phyloP scores from a whole-genome alignment of 768 basidiomycete species.

The Podaxis sp. region DNA sequence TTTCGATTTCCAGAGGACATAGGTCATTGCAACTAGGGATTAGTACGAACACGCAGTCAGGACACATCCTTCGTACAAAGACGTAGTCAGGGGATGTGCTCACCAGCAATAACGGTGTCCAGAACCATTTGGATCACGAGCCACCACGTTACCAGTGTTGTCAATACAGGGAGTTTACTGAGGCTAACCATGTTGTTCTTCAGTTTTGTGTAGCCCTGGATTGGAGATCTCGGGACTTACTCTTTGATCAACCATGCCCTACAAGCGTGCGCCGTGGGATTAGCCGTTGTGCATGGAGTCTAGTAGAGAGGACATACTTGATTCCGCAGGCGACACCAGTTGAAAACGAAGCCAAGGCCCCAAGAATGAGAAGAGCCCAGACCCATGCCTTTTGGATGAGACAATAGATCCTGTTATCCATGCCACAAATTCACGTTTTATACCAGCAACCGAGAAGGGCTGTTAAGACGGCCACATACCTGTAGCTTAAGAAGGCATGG shows the following conservation, averaged over 20 bases:
- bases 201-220: background rate
- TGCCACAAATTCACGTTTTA: background rate
- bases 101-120: conserved; percentile 17
- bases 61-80: background rate
- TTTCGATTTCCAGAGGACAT: conserved; percentile 4
- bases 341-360: conserved; percentile 12
- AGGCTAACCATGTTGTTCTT: background rate
- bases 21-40: background rate
- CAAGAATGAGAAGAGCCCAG: conserved; percentile 11
- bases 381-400: conserved; percentile 8
- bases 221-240: background rate
- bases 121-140: conserved; percentile 14
- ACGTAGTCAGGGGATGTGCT: background rate
- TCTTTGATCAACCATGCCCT: conserved; percentile 15
- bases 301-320: conserved; percentile 2
- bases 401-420: background rate
- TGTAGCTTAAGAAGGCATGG: conserved; percentile 17
- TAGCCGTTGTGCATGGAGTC: background rate
- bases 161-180: conserved; percentile 1
- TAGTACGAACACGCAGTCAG: background rate
- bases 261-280: background rate
- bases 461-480: conserved; percentile 3
- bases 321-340: conserved; percentile 16
- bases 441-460: background rate
- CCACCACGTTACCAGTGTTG: conserved; percentile 13